phyloP scores from a whole-genome alignment of 352 stramenopile species.

The Peronospora farinosa region DNA sequence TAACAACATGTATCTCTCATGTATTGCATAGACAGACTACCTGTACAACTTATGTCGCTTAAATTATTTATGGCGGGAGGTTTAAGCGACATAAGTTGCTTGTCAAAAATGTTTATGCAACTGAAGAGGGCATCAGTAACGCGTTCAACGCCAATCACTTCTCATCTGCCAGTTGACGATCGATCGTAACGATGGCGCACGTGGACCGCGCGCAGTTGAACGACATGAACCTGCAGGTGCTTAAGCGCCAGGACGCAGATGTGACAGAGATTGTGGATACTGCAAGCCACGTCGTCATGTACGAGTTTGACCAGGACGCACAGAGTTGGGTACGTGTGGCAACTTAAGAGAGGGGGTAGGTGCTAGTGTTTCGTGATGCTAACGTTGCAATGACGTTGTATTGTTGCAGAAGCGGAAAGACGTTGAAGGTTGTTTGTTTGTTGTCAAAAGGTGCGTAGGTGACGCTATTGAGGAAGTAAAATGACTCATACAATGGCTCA shows the following conservation, averaged over 20 bases:
- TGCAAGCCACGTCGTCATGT: constrained; percentile 82
- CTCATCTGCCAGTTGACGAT: not conserved
- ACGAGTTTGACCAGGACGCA: constrained; percentile 80
- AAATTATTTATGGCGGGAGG: no score
- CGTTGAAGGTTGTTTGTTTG: constrained; percentile 78
- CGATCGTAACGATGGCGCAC: constrained; percentile 36
- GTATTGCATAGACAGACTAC: not conserved
- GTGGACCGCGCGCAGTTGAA: constrained; percentile 80
- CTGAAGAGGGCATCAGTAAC: constrained; percentile 2
- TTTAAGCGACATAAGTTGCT: not conserved
- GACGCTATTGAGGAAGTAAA: not conserved
- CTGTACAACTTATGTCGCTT: no score
- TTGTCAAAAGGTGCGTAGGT: constrained; percentile 60
- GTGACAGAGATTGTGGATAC: constrained; percentile 81
- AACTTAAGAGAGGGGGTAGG: not conserved
- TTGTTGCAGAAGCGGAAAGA: constrained; percentile 76
- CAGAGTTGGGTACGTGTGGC: constrained; percentile 75
- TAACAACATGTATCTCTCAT: no score
- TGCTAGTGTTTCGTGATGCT: not conserved
- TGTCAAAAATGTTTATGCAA: constrained; percentile 1
- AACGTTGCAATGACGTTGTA: constrained; percentile 7
- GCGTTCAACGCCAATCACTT: constrained; percentile 16
- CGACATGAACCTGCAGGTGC: constrained; percentile 82
- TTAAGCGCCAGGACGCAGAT: constrained; percentile 76
- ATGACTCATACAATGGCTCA: not conserved